Base-by-base conservation (phyloP, 306 rosid species). In the Prunus mume region DNA sequence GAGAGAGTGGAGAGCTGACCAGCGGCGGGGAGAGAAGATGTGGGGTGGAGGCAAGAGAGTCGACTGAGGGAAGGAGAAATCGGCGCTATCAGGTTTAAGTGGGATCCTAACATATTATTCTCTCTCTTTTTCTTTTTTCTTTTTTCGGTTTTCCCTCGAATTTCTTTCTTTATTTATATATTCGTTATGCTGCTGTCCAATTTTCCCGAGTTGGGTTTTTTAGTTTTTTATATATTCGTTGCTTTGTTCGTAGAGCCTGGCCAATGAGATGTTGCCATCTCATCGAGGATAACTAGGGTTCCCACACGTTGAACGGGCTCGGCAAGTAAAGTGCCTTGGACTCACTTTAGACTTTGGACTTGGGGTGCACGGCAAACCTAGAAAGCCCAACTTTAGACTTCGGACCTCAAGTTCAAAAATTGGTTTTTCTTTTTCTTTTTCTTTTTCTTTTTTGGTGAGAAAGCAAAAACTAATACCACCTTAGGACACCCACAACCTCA, bases 51-150 rank as follows among this genome's bases (percentile, higher is more conserved):
- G 71, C 52, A 88, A 73, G 93, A 86, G 80, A 88, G 75, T 54
- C 93, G 92, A 86, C 68, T 79, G 87, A 90, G 81, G 56, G 88
- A 71, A 13, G 86, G 50, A 46, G 85, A 80, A 67, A 76, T 82
- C 83, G 91, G 89, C 87, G 87, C 76, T 62, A 89, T 74, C 4
- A 72, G 65, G 49, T 73, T 72, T 51, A 80, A 30, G 68, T 73
- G 64, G 38, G 78, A 66, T 13, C 78, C 85, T 58, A 81, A 1
- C 88, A 81, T 38, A 46, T 47, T 58, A 49, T n/a, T 55, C 60
- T 58, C 25, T 69, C 64, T 19, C 34, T 60, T 28, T 66, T 38
- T 22, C n/a, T 2, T 64, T 64, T 64, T 57, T 57, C 22, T 54
- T 70, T 27, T 58, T 71, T 19, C 41, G 54, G 47, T 66, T 62